These are phyloP conservation scores for Camellia japonica DNA, from an alignment of 148 eudicot genomes.

Conservation along the genomic window DNA sequence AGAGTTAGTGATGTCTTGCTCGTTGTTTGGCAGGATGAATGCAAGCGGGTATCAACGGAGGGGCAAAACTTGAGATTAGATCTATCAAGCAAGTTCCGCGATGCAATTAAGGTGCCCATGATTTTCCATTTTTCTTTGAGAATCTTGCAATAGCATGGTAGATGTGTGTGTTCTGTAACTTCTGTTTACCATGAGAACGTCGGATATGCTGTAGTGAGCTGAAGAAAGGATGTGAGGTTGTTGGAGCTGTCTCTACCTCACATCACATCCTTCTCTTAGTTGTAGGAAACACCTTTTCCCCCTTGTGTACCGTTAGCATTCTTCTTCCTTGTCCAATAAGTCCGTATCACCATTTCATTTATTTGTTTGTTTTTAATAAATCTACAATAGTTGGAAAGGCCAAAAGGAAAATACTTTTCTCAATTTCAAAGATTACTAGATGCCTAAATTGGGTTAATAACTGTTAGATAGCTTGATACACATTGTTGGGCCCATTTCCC, in stretches of 20 bases:
- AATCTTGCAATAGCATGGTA: constrained; percentile 5
- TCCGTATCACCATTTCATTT: background rate
- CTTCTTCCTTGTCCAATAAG: background rate
- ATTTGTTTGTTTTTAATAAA: background rate
- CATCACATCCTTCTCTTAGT: background rate
- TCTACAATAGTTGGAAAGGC: background rate
- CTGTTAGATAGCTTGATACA: no score
- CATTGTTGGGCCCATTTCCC: no score
- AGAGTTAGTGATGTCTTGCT: constrained; percentile 14
- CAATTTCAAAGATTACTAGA: background rate
- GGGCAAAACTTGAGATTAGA: constrained; percentile 93
- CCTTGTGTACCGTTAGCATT: background rate
- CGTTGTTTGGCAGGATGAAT: constrained; percentile 70
- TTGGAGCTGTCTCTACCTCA: background rate
- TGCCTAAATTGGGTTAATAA: background rate
- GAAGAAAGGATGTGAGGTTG: constrained; percentile 2
- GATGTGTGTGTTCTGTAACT: background rate
- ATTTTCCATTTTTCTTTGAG: constrained; percentile 1
- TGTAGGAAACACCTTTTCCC: background rate
- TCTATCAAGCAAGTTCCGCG: constrained; percentile 75
- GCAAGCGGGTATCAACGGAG: constrained; percentile 80
- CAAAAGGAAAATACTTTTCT: background rate
- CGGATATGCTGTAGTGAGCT: background rate
- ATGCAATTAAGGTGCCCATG: constrained; percentile 76
- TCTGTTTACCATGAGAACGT: background rate